Evolutionary conservation across 371 early-diverging fungal species (phyloP).

Genomic region (Mortierella sp.): DNA sequence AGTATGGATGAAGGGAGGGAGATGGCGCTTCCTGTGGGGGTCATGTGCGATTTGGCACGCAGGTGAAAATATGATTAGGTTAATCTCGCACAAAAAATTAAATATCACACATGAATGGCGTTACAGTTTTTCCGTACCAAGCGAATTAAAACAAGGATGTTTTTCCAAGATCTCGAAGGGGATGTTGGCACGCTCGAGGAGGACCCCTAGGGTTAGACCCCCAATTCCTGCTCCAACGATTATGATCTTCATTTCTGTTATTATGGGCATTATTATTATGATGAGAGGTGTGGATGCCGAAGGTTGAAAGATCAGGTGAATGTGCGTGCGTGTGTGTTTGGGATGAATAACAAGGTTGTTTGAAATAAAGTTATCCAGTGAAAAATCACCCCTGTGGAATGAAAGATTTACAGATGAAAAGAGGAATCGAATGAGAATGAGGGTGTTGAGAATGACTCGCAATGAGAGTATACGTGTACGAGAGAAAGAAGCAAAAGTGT

Average conservation of each 20-base stretch:
- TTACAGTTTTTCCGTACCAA: slow-evolving; percentile 9
- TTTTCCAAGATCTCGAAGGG: slow-evolving; percentile 30
- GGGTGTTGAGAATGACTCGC: neutral
- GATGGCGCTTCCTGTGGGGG: slow-evolving; percentile 35
- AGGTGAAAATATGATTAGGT: neutral
- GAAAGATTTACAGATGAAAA: neutral
- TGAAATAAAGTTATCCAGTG: neutral
- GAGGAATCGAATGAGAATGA: neutral
- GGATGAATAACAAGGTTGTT: neutral
- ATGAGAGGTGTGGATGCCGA: neutral
- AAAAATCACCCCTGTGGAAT: neutral
- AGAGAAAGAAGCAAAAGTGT: neutral
- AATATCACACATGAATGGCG: too few species aligned
- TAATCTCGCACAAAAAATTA: too few species aligned
- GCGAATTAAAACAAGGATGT: slow-evolving; percentile 16
- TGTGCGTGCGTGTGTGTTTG: neutral
- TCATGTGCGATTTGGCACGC: too few species aligned
- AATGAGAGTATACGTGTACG: neutral
- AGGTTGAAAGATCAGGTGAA: too few species aligned
- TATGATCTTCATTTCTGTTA: slow-evolving; percentile 11
- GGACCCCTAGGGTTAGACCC: slow-evolving; percentile 24
- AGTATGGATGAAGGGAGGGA: slow-evolving; percentile 29
- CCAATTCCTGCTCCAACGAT: slow-evolving; percentile 39
- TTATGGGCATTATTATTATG: slow-evolving; percentile 1
- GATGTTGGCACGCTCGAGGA: slow-evolving; percentile 34